Base-by-base conservation (phyloP, 2,329 filamentous ascomycete species). In the Penicillium sp. region DNA sequence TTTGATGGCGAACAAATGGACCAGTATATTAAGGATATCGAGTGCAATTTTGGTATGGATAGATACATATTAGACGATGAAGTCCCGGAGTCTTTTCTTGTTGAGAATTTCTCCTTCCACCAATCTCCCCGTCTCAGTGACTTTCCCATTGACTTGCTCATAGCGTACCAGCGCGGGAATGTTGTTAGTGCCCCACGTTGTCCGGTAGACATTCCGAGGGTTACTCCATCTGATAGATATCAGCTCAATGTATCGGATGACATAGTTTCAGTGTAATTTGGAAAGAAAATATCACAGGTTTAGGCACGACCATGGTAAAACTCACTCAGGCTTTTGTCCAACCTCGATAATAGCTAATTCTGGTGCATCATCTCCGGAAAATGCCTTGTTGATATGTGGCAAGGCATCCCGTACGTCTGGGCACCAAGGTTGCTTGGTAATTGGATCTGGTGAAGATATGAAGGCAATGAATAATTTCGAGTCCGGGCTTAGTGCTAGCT, bases 321-420 rank as follows among this genome's bases (percentile, higher is more conserved):
- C 71, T 45, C 67, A 76, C 76, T 72, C 71, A 6, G 65, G 55
- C 27, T 62, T 66, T 49, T 73, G 70, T 27, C 75, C 75, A 41
- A 77, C 75, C 15, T 74, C 63, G 8, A 76, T 64, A n/a, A 72
- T 64, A 0, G 62, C 66, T 39, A 75, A 59, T 1, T 42, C 49
- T 1, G 71, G 71, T 4, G 68, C 59, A 19, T 62, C 60, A 1
- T 65, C 55, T 0, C 57, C 56, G 0, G 64, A 60, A 55, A 78
- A 78, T 2, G 71, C 68, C 0, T 65, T 58, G 3, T 67, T 56
- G 23, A 77, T 65, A 43, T 67, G 55, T 0, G 75, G 75, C 53
- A 76, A 56, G 0, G 75, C 72, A 9, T 70, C 72, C 15, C 72
- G 68, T 27, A 77, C 75, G 50, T 77, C 75, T 0, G 76, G 75